phyloP scores from a whole-genome alignment of 768 basidiomycete genomes.

The Auricularia sp. region DNA sequence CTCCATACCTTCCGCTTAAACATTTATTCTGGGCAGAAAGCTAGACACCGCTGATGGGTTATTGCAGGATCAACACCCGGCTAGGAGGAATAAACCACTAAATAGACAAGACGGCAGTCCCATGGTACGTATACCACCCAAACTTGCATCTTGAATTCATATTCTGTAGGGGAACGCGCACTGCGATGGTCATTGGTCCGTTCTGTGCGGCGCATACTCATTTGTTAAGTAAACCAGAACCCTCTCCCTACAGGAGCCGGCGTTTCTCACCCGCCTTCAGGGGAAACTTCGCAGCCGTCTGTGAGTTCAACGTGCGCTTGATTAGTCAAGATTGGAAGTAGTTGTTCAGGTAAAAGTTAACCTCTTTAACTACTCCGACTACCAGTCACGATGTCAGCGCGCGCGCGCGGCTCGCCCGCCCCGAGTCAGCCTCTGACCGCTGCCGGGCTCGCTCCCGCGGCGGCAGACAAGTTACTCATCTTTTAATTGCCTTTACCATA shows the following conservation, averaged over 20 bases:
- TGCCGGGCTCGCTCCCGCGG: too few relatives aligned
- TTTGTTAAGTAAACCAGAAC: not conserved
- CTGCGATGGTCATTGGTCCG: not conserved
- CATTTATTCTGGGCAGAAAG: constrained; percentile 7
- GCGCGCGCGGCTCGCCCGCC: too few relatives aligned
- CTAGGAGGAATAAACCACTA: not conserved
- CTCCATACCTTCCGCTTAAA: constrained; percentile 47
- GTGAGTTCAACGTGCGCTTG: constrained; percentile 49
- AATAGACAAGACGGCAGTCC: not conserved
- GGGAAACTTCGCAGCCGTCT: constrained; percentile 33
- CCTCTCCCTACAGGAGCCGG: constrained; percentile 20
- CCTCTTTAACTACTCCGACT: too few relatives aligned
- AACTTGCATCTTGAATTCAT: not conserved
- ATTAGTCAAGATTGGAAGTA: too few relatives aligned
- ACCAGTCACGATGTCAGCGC: too few relatives aligned
- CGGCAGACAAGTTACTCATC: too few relatives aligned
- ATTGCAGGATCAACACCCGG: not conserved
- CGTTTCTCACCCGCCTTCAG: constrained; percentile 54
- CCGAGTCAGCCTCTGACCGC: too few relatives aligned
- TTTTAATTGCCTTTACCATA: too few relatives aligned
- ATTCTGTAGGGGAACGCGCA: not conserved
- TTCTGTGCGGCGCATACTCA: not conserved
- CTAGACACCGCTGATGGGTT: not conserved
- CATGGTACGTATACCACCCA: not conserved
- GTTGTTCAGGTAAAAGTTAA: too few relatives aligned